A percentile compares a stretch with the other conserved stretches of the same genome.
Evolutionary conservation across 768 basidiomycete species (phyloP).

Genomic region (Mycena metata): DNA sequence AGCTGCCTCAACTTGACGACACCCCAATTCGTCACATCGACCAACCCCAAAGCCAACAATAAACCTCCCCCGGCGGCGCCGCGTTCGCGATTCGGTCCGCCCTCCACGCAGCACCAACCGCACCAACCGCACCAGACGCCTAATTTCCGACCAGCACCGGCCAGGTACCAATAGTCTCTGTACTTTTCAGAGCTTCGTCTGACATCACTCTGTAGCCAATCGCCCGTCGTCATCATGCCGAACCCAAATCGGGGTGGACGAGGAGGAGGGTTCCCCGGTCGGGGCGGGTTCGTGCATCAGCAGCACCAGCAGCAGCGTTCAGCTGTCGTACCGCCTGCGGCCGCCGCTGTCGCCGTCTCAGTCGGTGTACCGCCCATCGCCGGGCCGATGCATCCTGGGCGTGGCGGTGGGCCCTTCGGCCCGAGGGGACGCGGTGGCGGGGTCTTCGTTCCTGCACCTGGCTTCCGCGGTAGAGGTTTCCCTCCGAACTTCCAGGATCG

Average conservation of each 20-base stretch:
- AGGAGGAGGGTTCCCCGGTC: constrained; percentile 21
- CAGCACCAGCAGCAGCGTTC: constrained; percentile 12
- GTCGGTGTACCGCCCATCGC: neutral
- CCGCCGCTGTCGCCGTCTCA: neutral
- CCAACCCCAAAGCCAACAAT: constrained; percentile 68
- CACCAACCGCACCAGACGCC: constrained; percentile 56
- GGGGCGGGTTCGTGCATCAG: constrained; percentile 26
- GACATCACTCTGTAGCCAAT: constrained; percentile 41
- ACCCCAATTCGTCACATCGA: constrained; percentile 87
- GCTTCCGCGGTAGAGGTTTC: constrained; percentile 35
- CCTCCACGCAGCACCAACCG: constrained; percentile 62
- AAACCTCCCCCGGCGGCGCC: constrained; percentile 74
- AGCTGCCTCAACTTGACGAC: constrained; percentile 90
- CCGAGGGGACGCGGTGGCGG: constrained; percentile 28
- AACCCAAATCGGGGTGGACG: constrained; percentile 72
- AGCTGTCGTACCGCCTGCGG: neutral
- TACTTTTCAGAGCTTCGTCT: constrained; percentile 7
- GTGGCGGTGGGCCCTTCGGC: constrained; percentile 28
- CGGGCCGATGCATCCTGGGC: neutral
- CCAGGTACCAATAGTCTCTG: constrained; percentile 48
- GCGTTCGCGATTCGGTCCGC: constrained; percentile 63
- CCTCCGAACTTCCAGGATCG: constrained; percentile 30
- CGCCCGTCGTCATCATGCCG: constrained; percentile 77
- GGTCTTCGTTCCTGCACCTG: constrained; percentile 20
- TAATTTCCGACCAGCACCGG: constrained; percentile 74